Evolutionary conservation across 768 basidiomycete genomes (phyloP).

Genomic region (Brasilioporus rufonigricans): DNA sequence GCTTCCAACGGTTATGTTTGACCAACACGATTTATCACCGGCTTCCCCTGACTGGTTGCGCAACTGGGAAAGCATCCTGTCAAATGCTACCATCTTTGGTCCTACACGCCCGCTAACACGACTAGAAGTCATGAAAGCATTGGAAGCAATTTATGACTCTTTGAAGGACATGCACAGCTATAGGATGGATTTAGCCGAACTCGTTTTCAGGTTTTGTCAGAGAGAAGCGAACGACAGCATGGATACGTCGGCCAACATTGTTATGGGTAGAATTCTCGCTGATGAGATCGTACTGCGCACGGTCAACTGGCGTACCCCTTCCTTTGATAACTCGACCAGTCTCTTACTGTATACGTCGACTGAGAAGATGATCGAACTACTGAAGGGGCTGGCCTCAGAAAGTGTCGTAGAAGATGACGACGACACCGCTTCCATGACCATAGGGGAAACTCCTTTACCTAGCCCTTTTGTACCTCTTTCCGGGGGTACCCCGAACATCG

Average conservation of each 20-base stretch:
- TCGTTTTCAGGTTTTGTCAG: conserved; percentile 54
- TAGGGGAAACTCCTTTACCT: conserved; percentile 40
- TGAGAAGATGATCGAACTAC: conserved; percentile 37
- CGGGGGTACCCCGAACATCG: conserved; percentile 32
- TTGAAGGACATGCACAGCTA: conserved; percentile 70
- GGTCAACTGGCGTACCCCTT: conserved; percentile 37
- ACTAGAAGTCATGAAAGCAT: conserved; percentile 51
- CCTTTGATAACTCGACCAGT: conserved; percentile 7
- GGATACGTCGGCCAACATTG: conserved; percentile 30
- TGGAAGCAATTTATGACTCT: conserved; percentile 59
- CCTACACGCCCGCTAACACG: conserved; percentile 50
- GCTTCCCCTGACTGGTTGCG: conserved; percentile 69
- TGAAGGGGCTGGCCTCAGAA: conserved; percentile 40
- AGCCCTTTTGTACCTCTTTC: conserved; percentile 27
- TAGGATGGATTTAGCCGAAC: conserved; percentile 49
- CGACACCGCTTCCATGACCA: conserved; percentile 39
- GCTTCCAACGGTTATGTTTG: conserved; percentile 59
- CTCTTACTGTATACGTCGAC: conserved; percentile 21
- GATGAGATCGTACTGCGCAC: conserved; percentile 64
- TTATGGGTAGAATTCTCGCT: conserved; percentile 59
- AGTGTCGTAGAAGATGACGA: conserved; percentile 40
- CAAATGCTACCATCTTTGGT: conserved; percentile 45
- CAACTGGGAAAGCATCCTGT: conserved; percentile 61
- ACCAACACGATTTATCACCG: conserved; percentile 67
- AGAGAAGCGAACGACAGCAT: conserved; percentile 27